These are phyloP conservation scores for Trametes cinnabarina DNA, from an alignment of 768 basidiomycete species.

Conservation along the genomic window DNA sequence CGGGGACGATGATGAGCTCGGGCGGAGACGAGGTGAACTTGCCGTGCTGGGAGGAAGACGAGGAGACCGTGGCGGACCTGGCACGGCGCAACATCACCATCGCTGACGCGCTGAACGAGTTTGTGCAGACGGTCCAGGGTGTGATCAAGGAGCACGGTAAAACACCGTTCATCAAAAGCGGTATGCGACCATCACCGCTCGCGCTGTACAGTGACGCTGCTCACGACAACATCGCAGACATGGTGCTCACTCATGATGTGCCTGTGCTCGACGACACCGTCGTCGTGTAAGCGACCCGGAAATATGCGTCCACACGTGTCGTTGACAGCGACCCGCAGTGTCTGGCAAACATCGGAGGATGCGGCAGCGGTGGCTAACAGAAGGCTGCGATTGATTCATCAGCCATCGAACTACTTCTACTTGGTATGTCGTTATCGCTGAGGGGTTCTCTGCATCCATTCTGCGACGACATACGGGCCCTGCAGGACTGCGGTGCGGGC, in stretches of 20 bases:
- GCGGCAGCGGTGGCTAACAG: slow-evolving; percentile 56
- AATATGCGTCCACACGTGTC: background rate
- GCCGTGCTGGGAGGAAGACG: slow-evolving; percentile 63
- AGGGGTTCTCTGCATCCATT: too few relatives aligned
- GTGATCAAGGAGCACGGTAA: slow-evolving; percentile 58
- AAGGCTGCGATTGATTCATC: slow-evolving; percentile 62
- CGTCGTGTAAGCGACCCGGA: slow-evolving; percentile 45
- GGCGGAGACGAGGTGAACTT: slow-evolving; percentile 83
- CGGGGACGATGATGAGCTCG: slow-evolving; percentile 66
- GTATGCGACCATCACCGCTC: slow-evolving; percentile 30
- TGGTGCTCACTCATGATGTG: slow-evolving; percentile 38
- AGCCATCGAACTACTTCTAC: slow-evolving; percentile 76
- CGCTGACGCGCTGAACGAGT: slow-evolving; percentile 60
- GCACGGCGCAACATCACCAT: slow-evolving; percentile 51
- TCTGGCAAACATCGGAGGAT: slow-evolving; percentile 71
- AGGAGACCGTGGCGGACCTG: slow-evolving; percentile 55
- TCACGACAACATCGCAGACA: slow-evolving; percentile 21
- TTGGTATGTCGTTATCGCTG: slow-evolving; percentile 39
- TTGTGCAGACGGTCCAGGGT: slow-evolving; percentile 58
- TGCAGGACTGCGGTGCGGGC: slow-evolving; percentile 66
- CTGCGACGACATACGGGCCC: background rate
- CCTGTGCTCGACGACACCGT: slow-evolving; percentile 40
- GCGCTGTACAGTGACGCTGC: background rate
- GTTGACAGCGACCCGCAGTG: slow-evolving; percentile 34
- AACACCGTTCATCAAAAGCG: slow-evolving; percentile 82